Evolutionary conservation across 306 rosid genomes (phyloP).

Genomic region (Trichosanthes cucumerina): DNA sequence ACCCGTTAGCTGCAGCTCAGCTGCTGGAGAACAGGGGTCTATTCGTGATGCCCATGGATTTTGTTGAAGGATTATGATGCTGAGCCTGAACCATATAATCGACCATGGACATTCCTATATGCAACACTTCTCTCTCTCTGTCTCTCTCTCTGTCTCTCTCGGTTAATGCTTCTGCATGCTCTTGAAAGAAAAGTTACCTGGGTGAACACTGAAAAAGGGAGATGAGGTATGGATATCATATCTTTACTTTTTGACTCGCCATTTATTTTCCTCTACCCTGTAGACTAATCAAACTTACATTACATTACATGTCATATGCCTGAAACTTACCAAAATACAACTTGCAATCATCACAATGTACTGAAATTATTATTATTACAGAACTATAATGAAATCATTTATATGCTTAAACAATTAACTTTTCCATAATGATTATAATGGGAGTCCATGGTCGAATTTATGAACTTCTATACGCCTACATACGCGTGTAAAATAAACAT

Average conservation of each 20-base stretch:
- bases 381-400: too few species aligned
- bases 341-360: too few species aligned
- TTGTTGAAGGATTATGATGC: constrained; percentile 31
- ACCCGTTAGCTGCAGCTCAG: constrained; percentile 46
- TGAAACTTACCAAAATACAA: neutral
- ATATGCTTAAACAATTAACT: too few species aligned
- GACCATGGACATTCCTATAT: neutral
- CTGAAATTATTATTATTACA: too few species aligned
- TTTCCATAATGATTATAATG: neutral
- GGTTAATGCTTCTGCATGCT: neutral
- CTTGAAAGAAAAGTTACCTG: neutral
- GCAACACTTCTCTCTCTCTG: neutral
- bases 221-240: neutral
- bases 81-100: constrained; percentile 16
- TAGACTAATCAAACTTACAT: neutral
- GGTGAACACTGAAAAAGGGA: neutral
- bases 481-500: too few species aligned
- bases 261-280: neutral
- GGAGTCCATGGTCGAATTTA: neutral
- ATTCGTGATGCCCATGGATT: constrained; percentile 44
- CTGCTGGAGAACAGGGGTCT: constrained; percentile 70
- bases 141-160: too few species aligned
- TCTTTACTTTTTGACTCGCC: neutral
- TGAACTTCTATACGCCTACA: neutral
- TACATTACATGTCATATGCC: neutral